Conservation (phyloP, 164 flowering plant genomes). For the Liriodendron chinense region DNA sequence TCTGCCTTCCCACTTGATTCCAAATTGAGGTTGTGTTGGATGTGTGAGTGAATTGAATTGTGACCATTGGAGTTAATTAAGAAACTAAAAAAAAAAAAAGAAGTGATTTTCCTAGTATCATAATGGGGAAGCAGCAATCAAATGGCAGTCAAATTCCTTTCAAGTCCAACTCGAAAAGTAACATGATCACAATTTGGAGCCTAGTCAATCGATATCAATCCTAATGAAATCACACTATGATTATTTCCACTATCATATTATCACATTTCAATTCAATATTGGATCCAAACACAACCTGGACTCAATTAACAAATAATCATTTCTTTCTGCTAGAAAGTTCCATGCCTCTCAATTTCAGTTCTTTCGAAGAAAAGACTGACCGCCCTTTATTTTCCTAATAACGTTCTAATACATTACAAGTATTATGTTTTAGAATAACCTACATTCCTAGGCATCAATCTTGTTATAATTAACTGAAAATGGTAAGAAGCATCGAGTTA, state of each 20-base stretch:
- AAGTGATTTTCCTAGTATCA: not conserved
- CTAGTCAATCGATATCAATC: not conserved
- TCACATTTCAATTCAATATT: not conserved
- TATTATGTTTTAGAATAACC: not conserved
- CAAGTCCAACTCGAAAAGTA: not conserved
- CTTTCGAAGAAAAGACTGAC: not conserved
- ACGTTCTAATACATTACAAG: not conserved
- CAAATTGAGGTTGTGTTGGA: not conserved
- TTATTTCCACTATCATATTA: not conserved
- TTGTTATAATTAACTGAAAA: not conserved
- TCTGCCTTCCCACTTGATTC: too few species aligned
- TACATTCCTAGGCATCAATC: not conserved
- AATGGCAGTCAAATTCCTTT: not conserved
- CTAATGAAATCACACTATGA: not conserved
- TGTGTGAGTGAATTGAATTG: too few species aligned
- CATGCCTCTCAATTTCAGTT: not conserved
- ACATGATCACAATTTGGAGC: not conserved
- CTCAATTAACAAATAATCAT: not conserved
- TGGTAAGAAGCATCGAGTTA: slow-evolving; percentile 5
- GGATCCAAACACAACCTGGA: not conserved
- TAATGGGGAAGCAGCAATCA: not conserved
- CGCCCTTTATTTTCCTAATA: not conserved
- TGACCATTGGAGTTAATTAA: not conserved
- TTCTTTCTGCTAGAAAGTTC: not conserved
- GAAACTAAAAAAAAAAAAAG: not conserved